These are phyloP conservation scores for Stereocaulon alpinum DNA, from an alignment of 495 filamentous ascomycete species.

Conservation along the genomic window DNA sequence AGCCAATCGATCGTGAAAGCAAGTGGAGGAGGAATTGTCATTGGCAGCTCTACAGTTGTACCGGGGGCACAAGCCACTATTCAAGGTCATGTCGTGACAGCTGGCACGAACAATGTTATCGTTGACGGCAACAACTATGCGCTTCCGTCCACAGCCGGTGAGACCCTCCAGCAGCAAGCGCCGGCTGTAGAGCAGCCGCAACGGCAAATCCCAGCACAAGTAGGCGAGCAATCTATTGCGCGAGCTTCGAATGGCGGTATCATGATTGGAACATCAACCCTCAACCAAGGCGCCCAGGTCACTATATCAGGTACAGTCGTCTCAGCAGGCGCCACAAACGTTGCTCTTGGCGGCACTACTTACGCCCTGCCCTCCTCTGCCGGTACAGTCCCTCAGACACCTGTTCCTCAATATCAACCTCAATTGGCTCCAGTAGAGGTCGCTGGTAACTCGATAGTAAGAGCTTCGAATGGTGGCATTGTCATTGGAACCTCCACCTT, in stretches of 20 bases:
- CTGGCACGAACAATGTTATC: not conserved
- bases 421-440: not conserved
- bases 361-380: not conserved
- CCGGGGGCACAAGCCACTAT: not conserved
- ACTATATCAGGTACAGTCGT: not conserved
- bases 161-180: not conserved
- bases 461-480: conserved; percentile 5
- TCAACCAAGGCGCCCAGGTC: not conserved
- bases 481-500: not conserved
- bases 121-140: conserved; percentile 1
- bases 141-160: not conserved
- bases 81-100: not conserved
- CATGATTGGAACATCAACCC: not conserved
- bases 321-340: not conserved
- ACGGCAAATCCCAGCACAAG: not conserved
- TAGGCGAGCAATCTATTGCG: not conserved
- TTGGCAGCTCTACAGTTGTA: not conserved
- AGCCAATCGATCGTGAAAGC: conserved; percentile 5
- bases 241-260: conserved; percentile 8
- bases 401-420: not conserved
- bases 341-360: not conserved
- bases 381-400: not conserved
- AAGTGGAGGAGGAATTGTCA: not conserved
- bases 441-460: not conserved
- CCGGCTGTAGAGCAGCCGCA: not conserved